Evolutionary conservation across 805 yeast species (phyloP).

Genomic region (Ogataea minuta): DNA sequence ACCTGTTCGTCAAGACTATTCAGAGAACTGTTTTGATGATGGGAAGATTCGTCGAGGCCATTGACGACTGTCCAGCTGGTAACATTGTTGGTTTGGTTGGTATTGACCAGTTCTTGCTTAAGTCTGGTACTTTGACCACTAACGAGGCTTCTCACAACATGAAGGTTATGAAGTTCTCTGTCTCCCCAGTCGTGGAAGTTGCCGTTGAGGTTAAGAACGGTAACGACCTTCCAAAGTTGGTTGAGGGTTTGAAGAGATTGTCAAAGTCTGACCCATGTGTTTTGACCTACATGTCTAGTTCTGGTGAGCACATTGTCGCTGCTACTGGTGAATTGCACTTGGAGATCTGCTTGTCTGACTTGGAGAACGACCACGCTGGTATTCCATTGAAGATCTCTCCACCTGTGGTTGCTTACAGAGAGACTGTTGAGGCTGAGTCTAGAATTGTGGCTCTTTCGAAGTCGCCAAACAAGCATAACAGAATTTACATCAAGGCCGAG

Average conservation of each 20-base stretch:
- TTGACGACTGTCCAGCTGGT: conserved; percentile 99
- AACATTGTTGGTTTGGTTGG: conserved; percentile 99
- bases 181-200: conserved; percentile 99
- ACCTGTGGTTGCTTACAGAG: conserved; percentile 98
- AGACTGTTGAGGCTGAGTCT: conserved; percentile 92
- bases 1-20: conserved; percentile 92
- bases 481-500: conserved; percentile 96
- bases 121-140: conserved; percentile 99
- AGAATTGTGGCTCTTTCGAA: conserved; percentile 95
- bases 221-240: conserved; percentile 98
- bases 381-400: conserved; percentile 96
- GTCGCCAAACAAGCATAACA: conserved; percentile 99
- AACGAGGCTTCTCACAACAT: conserved; percentile 96
- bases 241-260: conserved; percentile 99
- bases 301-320: conserved; percentile 99
- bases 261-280: conserved; percentile 99
- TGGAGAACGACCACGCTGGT: conserved; percentile 99
- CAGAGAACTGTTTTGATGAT: conserved; percentile 99
- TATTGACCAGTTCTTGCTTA: conserved; percentile 98
- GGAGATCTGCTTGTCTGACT: conserved; percentile 95
- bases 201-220: conserved; percentile 99
- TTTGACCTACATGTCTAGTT: conserved; percentile 76
- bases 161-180: conserved; percentile 99
- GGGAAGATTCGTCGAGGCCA: conserved; percentile 98
- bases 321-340: conserved; percentile 99